Conservation (phyloP, 352 stramenopile genomes). For the Phytophthora pini region DNA sequence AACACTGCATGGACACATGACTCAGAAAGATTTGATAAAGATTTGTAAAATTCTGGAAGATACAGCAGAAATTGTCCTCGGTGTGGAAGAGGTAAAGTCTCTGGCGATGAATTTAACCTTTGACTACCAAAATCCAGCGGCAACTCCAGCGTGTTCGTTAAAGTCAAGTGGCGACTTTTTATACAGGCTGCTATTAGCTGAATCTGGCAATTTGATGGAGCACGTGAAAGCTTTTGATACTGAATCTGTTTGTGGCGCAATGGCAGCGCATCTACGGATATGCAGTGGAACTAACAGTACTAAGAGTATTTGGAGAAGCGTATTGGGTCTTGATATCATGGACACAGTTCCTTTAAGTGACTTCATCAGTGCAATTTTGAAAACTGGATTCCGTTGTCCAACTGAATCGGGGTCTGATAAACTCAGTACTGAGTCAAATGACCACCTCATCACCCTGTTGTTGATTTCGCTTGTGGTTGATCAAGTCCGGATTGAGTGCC, state of each 20-base stretch:
- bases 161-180: conserved; percentile 44
- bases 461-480: conserved; percentile 55
- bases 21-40: conserved; percentile 26
- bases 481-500: conserved; percentile 42
- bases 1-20: conserved; percentile 56
- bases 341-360: conserved; percentile 48
- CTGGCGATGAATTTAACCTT: conserved; percentile 54
- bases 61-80: conserved; percentile 32
- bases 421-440: conserved; percentile 9
- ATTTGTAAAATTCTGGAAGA: conserved; percentile 41
- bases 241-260: conserved; percentile 33
- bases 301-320: conserved; percentile 52
- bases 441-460: conserved; percentile 43
- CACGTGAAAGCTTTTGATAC: conserved; percentile 46
- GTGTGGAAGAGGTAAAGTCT: conserved; percentile 40
- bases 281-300: conserved; percentile 37
- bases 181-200: conserved; percentile 34
- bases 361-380: conserved; percentile 53
- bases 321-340: conserved; percentile 43
- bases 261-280: conserved; percentile 43
- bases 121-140: conserved; percentile 24
- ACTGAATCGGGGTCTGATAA: neutral
- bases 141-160: neutral
- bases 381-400: conserved; percentile 39
- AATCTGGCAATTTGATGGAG: conserved; percentile 27